Percentiles rank a stretch among this genome's conserved stretches.
These are phyloP conservation scores for Peronospora belbahrii DNA, from an alignment of 352 stramenopile species.

Conservation along the genomic window DNA sequence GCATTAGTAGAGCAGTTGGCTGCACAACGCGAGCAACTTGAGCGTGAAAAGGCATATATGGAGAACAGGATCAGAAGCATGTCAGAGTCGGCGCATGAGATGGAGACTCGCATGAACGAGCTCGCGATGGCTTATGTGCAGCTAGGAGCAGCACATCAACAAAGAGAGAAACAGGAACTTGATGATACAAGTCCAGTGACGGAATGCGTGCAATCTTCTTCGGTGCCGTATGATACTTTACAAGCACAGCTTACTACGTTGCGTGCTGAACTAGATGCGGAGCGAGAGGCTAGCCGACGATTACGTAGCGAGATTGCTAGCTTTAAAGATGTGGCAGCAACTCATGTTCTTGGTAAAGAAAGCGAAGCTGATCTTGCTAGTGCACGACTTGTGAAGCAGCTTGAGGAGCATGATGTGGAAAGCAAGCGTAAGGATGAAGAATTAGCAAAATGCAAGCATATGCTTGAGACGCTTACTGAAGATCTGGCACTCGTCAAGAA, in stretches of 20 bases:
- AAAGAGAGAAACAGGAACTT: conserved; percentile 7
- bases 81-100: conserved; percentile 21
- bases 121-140: conserved; percentile 45
- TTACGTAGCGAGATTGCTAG: conserved; percentile 20
- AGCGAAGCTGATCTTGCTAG: conserved; percentile 20
- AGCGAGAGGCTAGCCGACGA: conserved; percentile 18
- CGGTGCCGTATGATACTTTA: background rate
- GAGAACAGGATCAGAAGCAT: conserved; percentile 24
- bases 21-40: conserved; percentile 16
- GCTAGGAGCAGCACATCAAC: conserved; percentile 38
- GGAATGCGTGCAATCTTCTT: background rate
- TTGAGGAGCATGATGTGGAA: conserved; percentile 25
- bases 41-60: conserved; percentile 31
- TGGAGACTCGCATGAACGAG: conserved; percentile 39
- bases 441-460: conserved; percentile 31
- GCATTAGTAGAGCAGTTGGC: conserved; percentile 6
- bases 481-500: conserved; percentile 26
- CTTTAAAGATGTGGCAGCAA: conserved; percentile 6
- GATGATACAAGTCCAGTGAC: background rate
- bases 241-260: conserved; percentile 19
- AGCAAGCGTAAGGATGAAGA: conserved; percentile 29
- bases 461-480: conserved; percentile 30
- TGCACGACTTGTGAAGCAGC: conserved; percentile 20
- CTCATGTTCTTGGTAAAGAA: conserved; percentile 13
- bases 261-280: conserved; percentile 30